phyloP scores from a whole-genome alignment of 257 asterid genomes.

The Solanum habrochaites region DNA sequence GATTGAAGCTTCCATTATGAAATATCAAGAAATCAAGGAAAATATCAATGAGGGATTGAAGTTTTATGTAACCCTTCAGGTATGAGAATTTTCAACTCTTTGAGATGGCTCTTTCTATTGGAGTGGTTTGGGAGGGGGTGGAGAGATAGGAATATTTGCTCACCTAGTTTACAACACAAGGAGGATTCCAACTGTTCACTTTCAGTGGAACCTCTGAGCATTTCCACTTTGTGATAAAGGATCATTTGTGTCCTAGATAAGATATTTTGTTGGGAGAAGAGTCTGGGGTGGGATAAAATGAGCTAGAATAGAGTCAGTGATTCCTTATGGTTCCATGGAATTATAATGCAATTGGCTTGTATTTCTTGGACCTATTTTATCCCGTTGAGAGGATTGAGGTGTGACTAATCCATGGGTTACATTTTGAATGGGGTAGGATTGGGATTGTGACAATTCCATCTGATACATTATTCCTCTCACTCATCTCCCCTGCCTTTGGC shows the following conservation, averaged over 20 bases:
- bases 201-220: not conserved
- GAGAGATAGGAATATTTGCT: not conserved
- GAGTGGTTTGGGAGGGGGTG: not conserved
- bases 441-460: not conserved
- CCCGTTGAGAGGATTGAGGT: not conserved
- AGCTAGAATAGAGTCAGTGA: not conserved
- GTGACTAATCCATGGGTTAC: not conserved
- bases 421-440: not conserved
- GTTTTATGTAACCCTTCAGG: slow-evolving; percentile 96
- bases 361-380: not conserved
- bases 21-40: slow-evolving; percentile 82
- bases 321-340: not conserved
- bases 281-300: not conserved
- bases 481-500: not conserved
- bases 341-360: not conserved
- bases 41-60: slow-evolving; percentile 93
- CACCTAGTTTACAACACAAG: not conserved
- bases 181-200: not conserved
- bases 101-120: not conserved
- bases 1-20: slow-evolving; percentile 91
- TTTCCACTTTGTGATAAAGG: not conserved
- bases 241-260: not conserved
- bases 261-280: not conserved
- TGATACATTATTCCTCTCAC: not conserved
- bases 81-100: slow-evolving; percentile 11